Evolutionary conservation across 805 yeast genomes (phyloP).

Genomic region (Henningerozyma blattae): DNA sequence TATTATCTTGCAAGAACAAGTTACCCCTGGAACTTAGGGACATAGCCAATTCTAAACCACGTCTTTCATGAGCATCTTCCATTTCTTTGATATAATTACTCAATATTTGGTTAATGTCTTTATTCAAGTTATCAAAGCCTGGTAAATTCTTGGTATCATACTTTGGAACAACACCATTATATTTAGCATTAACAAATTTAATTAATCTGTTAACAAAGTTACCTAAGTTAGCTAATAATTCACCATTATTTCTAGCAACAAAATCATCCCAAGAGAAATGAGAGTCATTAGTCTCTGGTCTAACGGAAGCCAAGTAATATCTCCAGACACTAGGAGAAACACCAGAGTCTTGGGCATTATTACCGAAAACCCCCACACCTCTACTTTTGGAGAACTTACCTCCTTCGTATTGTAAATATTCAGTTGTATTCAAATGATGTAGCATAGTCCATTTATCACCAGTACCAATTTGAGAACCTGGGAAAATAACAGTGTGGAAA

Average conservation of each 20-base stretch:
- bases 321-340: slow-evolving; percentile 93
- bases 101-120: slow-evolving; percentile 54
- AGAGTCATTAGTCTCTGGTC: slow-evolving; percentile 94
- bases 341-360: slow-evolving; percentile 91
- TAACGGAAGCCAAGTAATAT: slow-evolving; percentile 79
- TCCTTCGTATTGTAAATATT: slow-evolving; percentile 92
- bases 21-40: slow-evolving; percentile 86
- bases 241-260: slow-evolving; percentile 86
- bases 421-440: slow-evolving; percentile 87
- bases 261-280: slow-evolving; percentile 97
- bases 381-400: slow-evolving; percentile 98
- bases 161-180: slow-evolving; percentile 78
- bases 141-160: slow-evolving; percentile 39
- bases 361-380: slow-evolving; percentile 96
- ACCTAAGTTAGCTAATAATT: slow-evolving; percentile 90
- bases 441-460: slow-evolving; percentile 80
- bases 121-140: slow-evolving; percentile 32
- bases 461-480: slow-evolving; percentile 85
- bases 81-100: slow-evolving; percentile 51
- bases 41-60: slow-evolving; percentile 89
- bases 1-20: slow-evolving; percentile 89
- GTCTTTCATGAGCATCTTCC: slow-evolving; percentile 73
- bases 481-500: slow-evolving; percentile 97
- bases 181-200: slow-evolving; percentile 82
- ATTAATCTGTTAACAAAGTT: slow-evolving; percentile 90